phyloP scores from a whole-genome alignment of 768 basidiomycete genomes.

The Lenzites betulinus region DNA sequence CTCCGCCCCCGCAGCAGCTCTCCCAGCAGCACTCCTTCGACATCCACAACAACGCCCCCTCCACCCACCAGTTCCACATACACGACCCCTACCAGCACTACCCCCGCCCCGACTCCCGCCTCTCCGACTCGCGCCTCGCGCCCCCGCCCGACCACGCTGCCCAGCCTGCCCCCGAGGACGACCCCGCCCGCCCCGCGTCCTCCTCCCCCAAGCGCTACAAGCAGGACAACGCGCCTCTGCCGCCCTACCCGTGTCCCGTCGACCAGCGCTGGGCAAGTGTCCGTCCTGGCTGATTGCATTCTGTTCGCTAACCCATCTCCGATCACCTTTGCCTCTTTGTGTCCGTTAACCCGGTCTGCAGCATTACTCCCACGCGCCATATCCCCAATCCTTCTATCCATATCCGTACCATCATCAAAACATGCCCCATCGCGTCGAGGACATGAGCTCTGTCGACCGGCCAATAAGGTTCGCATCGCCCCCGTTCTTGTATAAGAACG shows the following conservation, averaged over 20 bases:
- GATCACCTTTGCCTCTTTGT: constrained; percentile 8
- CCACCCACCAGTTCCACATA: constrained; percentile 1
- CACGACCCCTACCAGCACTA: constrained; percentile 7
- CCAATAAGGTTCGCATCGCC: constrained; percentile 34
- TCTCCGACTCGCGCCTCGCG: constrained; percentile 18
- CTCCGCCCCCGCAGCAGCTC: constrained; percentile 7
- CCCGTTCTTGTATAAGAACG: constrained; percentile 32
- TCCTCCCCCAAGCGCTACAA: constrained; percentile 20
- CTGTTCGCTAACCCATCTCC: constrained; percentile 20
- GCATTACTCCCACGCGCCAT: constrained; percentile 22
- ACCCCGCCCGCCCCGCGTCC: constrained; percentile 13
- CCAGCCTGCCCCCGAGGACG: background rate
- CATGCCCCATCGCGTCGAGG: constrained; percentile 58
- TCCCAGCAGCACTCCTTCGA: background rate
- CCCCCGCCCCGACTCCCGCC: constrained; percentile 15
- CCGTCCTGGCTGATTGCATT: constrained; percentile 18
- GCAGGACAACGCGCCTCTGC: constrained; percentile 14
- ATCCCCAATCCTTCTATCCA: constrained; percentile 24
- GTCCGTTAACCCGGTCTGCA: constrained; percentile 5
- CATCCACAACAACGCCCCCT: background rate
- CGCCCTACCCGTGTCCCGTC: constrained; percentile 18
- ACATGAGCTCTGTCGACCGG: constrained; percentile 28
- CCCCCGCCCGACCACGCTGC: constrained; percentile 6
- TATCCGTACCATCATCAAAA: constrained; percentile 27
- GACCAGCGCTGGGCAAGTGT: constrained; percentile 26